Evolutionary conservation across 139 green algal species (phyloP).

Genomic region (Yamagishiella unicocca): DNA sequence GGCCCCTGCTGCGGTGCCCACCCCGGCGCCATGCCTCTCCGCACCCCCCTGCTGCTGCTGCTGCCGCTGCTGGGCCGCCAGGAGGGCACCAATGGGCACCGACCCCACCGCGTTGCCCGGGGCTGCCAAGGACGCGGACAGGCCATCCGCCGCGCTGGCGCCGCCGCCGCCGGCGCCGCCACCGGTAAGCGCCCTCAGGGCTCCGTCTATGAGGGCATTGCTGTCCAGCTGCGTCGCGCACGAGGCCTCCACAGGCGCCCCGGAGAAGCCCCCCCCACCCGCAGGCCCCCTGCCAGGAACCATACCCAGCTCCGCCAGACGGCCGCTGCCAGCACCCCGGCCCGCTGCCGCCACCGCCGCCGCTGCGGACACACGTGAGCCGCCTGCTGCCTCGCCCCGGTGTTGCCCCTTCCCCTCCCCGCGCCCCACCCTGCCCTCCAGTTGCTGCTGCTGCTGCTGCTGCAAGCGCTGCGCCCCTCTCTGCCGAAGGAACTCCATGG

Average conservation of each 20-base stretch:
- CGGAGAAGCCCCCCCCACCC: neutral
- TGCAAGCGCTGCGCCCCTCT: neutral
- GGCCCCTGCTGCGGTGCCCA: neutral
- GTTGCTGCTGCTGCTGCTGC: conserved; percentile 26
- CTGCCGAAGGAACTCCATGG: conserved; percentile 46
- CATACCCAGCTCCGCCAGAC: neutral
- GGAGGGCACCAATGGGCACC: neutral
- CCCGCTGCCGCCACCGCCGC: neutral
- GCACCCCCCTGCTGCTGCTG: neutral
- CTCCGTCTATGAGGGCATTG: conserved; percentile 28
- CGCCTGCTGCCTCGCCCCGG: neutral
- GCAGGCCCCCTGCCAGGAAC: neutral
- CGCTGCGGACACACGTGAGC: neutral
- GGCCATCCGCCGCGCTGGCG: neutral
- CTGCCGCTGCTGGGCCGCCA: neutral
- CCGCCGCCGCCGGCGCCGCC: neutral
- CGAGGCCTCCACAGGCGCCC: neutral
- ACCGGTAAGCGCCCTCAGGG: conserved; percentile 6
- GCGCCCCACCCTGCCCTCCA: too few species aligned
- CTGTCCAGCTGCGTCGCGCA: conserved; percentile 9
- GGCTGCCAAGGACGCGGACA: neutral
- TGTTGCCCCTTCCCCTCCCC: too few species aligned
- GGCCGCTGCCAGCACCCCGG: neutral
- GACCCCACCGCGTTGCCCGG: neutral
- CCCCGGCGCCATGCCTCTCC: neutral